Base-by-base conservation (phyloP, 345 rosid genomes). In the Eutrema japonicum region DNA sequence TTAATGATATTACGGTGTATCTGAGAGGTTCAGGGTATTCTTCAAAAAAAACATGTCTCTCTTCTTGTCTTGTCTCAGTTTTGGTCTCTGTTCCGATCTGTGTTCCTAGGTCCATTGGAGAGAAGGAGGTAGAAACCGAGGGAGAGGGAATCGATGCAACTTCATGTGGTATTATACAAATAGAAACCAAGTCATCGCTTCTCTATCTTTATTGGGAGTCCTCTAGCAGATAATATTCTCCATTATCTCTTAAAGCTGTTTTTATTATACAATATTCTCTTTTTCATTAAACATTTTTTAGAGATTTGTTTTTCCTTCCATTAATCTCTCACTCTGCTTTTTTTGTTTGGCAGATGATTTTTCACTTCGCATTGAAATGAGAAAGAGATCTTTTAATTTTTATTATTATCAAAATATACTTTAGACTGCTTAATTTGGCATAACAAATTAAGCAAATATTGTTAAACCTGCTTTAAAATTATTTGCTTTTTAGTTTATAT, bases 1-100 rank as follows among this genome's bases (percentile, higher is more conserved):
- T 18, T 8, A 33, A 42, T 68, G 52, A 37, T 43, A 51, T 71
- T 80, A 89, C 98, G 85, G 89, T 89, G 80, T 76, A 91, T 66
- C 84, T 79, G 30, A 89, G 92, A 69, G 84, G 80, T 38, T 77
- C 86, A 18, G 47, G 43, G 75, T 73, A 78, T 12, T 78, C 84
- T 16, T 78, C 69, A 18, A 52, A 71, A 13, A 65, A 71, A 13
- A 65, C 56, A 57, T 64, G 64, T 65, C 76, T 77, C 12, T 77
- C 73, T 42, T 77, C 80, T 71, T 64, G 80, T 66, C 72, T 69
- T 16, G 79, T 42, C 47, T 91, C 97, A 74, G 81, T 75, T 55
- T 83, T 86, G 58, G 59, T 84, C 88, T 74, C 72, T 58, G 66
- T 64, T 47, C 75, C 73, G 8, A 68, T 66, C 48, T 64, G 66